Percentiles rank a stretch among this genome's conserved stretches.
phyloP scores from a whole-genome alignment of 805 yeast genomes.

The Tetrapisispora fleetii region DNA sequence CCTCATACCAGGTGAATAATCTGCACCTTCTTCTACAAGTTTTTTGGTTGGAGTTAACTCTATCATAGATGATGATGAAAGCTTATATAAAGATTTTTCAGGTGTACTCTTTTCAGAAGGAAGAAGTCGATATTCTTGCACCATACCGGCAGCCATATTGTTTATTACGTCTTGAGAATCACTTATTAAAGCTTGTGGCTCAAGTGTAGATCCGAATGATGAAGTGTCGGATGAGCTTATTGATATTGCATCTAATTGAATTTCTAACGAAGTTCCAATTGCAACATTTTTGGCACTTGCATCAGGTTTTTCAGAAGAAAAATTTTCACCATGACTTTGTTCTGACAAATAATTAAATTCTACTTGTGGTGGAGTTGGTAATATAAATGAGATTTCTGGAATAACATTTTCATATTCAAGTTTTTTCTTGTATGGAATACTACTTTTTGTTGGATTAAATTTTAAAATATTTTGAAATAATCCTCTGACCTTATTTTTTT shows the following conservation, averaged over 20 bases:
- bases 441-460: neutral
- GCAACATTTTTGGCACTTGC: neutral
- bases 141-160: neutral
- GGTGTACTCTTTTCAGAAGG: neutral
- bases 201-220: slow-evolving; percentile 8
- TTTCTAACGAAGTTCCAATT: neutral
- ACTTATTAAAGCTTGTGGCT: slow-evolving; percentile 7
- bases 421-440: neutral
- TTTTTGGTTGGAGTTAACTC: slow-evolving; percentile 1
- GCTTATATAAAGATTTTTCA: neutral
- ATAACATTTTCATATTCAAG: neutral
- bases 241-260: slow-evolving; percentile 1
- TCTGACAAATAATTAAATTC: neutral
- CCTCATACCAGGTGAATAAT: slow-evolving; percentile 1
- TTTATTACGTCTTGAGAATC: neutral
- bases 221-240: slow-evolving; percentile 3
- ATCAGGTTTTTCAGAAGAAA: neutral
- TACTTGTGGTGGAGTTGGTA: slow-evolving; percentile 1
- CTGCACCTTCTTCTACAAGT: neutral
- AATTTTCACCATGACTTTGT: neutral
- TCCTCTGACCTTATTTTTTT: neutral
- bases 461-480: neutral
- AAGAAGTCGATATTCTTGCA: too few relatives aligned
- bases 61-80: neutral
- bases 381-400: neutral